Conservation (phyloP, 495 filamentous ascomycete species). For the Astrothelium subdiscretum region DNA sequence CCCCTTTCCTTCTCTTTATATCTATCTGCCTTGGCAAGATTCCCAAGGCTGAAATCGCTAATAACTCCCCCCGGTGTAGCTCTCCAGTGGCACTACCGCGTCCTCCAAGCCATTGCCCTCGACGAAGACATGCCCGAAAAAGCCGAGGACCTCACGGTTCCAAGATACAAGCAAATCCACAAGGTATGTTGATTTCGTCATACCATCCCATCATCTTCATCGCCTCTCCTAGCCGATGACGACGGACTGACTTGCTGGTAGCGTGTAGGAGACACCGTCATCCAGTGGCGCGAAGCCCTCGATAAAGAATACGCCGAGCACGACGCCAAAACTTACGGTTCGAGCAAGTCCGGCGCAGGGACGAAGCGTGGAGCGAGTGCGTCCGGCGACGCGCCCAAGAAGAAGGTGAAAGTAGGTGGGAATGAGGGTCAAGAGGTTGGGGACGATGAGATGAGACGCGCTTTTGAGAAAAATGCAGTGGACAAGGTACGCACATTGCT, state of each 20-base stretch:
- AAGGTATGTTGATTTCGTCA: constrained; percentile 42
- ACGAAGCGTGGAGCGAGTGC: constrained; percentile 32
- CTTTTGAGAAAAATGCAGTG: constrained; percentile 47
- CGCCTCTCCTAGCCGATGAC: background rate
- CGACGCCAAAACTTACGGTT: constrained; percentile 16
- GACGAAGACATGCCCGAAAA: constrained; percentile 81
- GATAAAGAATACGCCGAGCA: constrained; percentile 34
- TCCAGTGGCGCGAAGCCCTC: constrained; percentile 62
- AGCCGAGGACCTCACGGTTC: constrained; percentile 72
- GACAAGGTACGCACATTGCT: constrained; percentile 33
- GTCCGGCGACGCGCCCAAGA: constrained; percentile 28
- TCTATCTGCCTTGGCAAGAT: too few relatives aligned
- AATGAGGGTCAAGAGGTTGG: constrained; percentile 26
- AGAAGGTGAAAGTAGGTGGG: constrained; percentile 36
- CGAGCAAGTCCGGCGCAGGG: constrained; percentile 16
- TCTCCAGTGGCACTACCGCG: constrained; percentile 96
- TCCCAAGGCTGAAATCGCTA: too few relatives aligned
- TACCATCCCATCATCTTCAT: background rate
- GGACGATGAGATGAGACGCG: constrained; percentile 48
- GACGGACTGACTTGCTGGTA: constrained; percentile 10
- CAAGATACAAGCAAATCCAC: constrained; percentile 72
- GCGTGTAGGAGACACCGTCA: constrained; percentile 63
- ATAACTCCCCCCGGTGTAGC: too few relatives aligned
- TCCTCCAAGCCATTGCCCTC: constrained; percentile 82
- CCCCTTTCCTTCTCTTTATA: background rate